Conservation (phyloP, 1,284 basidiomycete genomes). For the Phellopilus nigrolimitatus region DNA sequence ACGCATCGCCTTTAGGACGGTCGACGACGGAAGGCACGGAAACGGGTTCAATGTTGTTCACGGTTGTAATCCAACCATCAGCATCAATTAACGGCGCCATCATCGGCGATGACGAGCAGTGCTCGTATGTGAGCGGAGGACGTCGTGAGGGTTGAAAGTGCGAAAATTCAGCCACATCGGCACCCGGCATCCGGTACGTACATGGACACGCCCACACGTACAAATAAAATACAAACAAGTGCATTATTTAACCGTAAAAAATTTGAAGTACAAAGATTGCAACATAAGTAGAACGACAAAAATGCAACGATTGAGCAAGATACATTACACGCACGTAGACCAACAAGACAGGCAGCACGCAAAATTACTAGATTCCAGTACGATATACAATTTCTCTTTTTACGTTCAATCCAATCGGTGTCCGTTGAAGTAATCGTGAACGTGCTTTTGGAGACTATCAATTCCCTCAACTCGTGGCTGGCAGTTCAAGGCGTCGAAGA, state of each 20-base stretch:
- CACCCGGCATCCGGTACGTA: too few species aligned
- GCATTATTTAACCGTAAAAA: too few species aligned
- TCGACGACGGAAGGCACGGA: background rate
- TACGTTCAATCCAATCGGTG: too few species aligned
- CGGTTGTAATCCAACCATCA: conserved; percentile 14
- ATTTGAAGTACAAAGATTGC: too few species aligned
- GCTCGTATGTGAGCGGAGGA: conserved; percentile 1
- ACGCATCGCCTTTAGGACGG: conserved; percentile 3
- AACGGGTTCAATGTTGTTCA: background rate
- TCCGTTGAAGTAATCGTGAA: background rate
- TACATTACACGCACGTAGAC: background rate
- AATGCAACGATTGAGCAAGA: background rate
- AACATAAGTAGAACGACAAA: too few species aligned
- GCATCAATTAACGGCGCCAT: conserved; percentile 9
- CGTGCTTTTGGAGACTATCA: background rate
- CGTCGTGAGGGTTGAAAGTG: too few species aligned
- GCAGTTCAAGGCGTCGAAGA: conserved; percentile 13
- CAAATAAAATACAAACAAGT: too few species aligned
- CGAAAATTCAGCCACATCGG: too few species aligned
- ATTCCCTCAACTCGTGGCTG: conserved; percentile 8
- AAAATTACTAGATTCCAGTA: conserved; percentile 7
- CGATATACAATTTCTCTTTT: conserved; percentile 2
- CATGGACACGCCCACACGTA: too few species aligned
- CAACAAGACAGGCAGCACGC: background rate
- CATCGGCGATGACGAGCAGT: background rate